phyloP scores from a whole-genome alignment of 2,329 filamentous ascomycete genomes.

The Coniochaeta sp. region DNA sequence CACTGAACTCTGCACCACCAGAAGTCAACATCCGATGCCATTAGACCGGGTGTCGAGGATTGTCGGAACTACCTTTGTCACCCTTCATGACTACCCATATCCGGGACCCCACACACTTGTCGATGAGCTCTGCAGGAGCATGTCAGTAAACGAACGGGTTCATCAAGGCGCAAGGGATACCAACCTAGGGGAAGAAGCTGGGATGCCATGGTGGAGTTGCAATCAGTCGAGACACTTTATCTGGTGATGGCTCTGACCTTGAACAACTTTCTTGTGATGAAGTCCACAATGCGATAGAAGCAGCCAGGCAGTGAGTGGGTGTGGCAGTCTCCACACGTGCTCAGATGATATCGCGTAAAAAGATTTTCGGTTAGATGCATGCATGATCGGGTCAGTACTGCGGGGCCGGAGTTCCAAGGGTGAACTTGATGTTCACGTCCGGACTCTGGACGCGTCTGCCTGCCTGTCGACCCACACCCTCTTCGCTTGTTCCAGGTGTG shows the following conservation, averaged over 20 bases:
- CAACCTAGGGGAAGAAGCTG: conserved; percentile 51
- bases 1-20: conserved; percentile 71
- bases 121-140: conserved; percentile 71
- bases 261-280: neutral
- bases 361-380: neutral
- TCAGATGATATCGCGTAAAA: neutral
- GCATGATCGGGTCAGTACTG: neutral
- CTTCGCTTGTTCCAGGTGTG: neutral
- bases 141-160: conserved; percentile 12
- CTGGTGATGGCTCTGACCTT: neutral
- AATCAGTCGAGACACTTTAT: neutral
- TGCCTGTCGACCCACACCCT: neutral
- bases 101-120: conserved; percentile 94
- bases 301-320: neutral
- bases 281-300: neutral
- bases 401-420: neutral
- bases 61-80: conserved; percentile 68
- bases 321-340: neutral
- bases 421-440: neutral
- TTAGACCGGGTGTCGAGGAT: neutral
- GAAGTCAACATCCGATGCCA: neutral
- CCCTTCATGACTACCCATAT: conserved; percentile 99
- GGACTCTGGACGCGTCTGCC: neutral
- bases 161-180: neutral
- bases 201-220: conserved; percentile 51